Base-by-base conservation (phyloP, 306 rosid species). In the Myrica gale region DNA sequence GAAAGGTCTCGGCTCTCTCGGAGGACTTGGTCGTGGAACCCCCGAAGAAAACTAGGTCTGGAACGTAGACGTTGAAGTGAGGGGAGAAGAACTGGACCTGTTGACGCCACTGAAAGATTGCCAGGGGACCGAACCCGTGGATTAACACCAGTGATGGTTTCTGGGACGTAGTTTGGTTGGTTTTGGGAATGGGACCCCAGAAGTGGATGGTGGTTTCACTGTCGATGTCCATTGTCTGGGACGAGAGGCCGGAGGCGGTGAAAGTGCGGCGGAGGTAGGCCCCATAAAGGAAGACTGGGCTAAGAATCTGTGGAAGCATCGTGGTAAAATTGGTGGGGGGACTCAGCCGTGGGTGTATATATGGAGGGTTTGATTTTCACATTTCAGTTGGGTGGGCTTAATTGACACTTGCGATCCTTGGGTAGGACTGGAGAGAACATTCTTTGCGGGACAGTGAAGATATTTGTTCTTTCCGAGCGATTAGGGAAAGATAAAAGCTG, bases 71-170 rank as follows among this genome's bases (percentile, higher is more conserved):
- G 84, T 95, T 72, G 89, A 84, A 90, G 45, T 81, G 78, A 10
- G 85, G 82, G 39, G 85, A 46, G 66, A 95, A 72, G 87, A 85
- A 89, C 45, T 88, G 87, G 19, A 88, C 98, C 60, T 95, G 98
- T 2, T 69, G 72, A 8, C 96, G 89, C 98, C 98, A 95, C 79
- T 95, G 98, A 96, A 96, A 95, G 0, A 83, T 39, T 0, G 97
- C 89, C 74, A 48, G 56, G 0, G 97, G 96, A 0, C 97, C 98
- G 68, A 92, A 95, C 6, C 98, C 98, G 78, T 95, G 98, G 80
- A 94, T 84, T 9, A 94, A 80, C 47, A 92, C 74, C 1, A 94
- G 72, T 0, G 87, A 74, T 1, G 90, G 87, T 15, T 89, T 90
- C 0, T 67, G 48, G 16, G 16, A 12, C 68, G 79, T 5, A 9